A percentile compares a stretch with the other conserved stretches of the same genome.
Conservation (phyloP, 768 basidiomycete species). For the Exidia glandulosa region DNA sequence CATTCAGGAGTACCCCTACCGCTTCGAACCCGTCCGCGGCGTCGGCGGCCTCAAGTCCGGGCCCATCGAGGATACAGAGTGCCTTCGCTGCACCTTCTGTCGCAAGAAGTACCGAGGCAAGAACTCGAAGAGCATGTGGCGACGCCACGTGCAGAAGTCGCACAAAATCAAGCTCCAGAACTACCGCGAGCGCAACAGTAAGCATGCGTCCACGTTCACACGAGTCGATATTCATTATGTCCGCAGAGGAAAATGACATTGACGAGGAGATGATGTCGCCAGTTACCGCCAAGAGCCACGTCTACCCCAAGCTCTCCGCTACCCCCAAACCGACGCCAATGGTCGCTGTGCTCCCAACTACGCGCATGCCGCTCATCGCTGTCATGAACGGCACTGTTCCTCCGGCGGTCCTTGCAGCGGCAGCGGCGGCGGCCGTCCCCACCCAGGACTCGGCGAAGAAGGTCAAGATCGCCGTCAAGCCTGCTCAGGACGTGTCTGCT, state of each 20-base stretch:
- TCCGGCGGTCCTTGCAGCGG: too few relatives aligned
- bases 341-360: not conserved
- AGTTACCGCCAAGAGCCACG: too few relatives aligned
- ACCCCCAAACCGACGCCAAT: not conserved
- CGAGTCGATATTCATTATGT: not conserved
- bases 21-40: not conserved
- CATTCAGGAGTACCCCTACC: not conserved
- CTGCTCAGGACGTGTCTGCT: too few relatives aligned
- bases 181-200: constrained; percentile 45
- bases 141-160: constrained; percentile 79
- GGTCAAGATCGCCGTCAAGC: too few relatives aligned
- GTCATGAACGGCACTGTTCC: too few relatives aligned
- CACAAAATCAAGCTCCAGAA: constrained; percentile 88
- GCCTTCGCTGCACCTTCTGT: constrained; percentile 76
- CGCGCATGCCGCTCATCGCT: not conserved
- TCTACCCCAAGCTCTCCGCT: not conserved
- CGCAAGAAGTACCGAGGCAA: constrained; percentile 75
- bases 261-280: not conserved
- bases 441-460: too few relatives aligned
- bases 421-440: too few relatives aligned
- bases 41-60: constrained; percentile 50
- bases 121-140: constrained; percentile 88
- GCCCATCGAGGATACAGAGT: constrained; percentile 30
- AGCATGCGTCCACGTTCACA: not conserved
- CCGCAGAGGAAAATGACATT: not conserved